phyloP scores from a whole-genome alignment of 768 basidiomycete species.

The Suillus lakei region DNA sequence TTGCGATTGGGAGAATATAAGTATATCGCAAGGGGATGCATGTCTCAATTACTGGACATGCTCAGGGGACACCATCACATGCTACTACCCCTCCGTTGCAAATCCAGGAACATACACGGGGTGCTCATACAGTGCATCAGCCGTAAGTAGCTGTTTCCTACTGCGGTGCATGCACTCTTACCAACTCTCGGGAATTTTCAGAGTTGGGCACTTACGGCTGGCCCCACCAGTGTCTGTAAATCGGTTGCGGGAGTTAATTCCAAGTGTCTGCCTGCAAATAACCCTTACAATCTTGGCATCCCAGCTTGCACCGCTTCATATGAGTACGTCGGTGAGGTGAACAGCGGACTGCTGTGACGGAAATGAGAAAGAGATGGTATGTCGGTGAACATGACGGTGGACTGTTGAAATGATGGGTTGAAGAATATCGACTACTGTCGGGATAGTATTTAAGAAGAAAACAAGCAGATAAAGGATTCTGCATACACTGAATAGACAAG shows the following conservation, averaged over 20 bases:
- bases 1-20: background rate
- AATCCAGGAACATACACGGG: background rate
- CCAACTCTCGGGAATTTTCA: background rate
- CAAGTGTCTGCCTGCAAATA: background rate
- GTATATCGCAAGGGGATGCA: background rate
- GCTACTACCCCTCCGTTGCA: background rate
- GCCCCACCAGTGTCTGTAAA: background rate
- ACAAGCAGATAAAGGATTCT: no score
- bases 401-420: no score
- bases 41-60: slow-evolving; percentile 3
- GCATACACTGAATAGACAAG: no score
- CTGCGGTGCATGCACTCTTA: background rate
- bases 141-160: background rate
- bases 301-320: background rate
- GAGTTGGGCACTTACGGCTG: background rate
- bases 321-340: background rate
- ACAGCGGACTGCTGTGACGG: slow-evolving; percentile 1
- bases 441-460: no score
- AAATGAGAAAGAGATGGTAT: no score
- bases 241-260: no score
- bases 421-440: no score
- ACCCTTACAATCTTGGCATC: background rate
- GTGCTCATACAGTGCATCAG: background rate
- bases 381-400: no score
- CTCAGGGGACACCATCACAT: background rate